A percentile compares a stretch with the other conserved stretches of the same genome.
Evolutionary conservation across 2,329 filamentous ascomycete genomes (phyloP).

Genomic region (Verruconis gallopava): DNA sequence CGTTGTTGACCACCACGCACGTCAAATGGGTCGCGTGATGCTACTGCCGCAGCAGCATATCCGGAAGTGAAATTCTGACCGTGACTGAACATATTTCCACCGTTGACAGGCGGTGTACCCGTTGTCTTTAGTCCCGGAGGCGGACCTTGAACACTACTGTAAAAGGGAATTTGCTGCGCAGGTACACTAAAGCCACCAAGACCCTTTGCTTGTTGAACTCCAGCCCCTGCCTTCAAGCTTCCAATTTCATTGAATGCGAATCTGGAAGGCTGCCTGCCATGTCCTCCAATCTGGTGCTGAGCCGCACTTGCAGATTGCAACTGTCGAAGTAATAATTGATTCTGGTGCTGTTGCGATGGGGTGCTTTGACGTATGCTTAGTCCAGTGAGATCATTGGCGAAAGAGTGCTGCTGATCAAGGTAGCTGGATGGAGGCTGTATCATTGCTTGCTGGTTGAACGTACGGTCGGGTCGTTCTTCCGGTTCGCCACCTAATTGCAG

Average conservation of each 20-base stretch:
- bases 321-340: conserved; percentile 51
- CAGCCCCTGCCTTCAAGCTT: not conserved
- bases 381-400: conserved; percentile 26
- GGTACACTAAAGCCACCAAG: not conserved
- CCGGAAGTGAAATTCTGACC: conserved; percentile 66
- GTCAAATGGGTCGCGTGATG: not conserved
- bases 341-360: conserved; percentile 44
- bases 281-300: conserved; percentile 41
- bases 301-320: conserved; percentile 43
- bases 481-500: conserved; percentile 85
- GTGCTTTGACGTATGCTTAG: conserved; percentile 45
- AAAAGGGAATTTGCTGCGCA: not conserved
- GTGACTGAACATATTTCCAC: conserved; percentile 77
- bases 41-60: not conserved
- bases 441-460: conserved; percentile 47
- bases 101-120: conserved; percentile 74
- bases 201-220: conserved; percentile 2
- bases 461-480: conserved; percentile 56
- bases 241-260: conserved; percentile 78
- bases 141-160: conserved; percentile 66
- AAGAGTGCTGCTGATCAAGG: conserved; percentile 21
- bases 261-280: conserved; percentile 72
- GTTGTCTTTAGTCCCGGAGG: conserved; percentile 92
- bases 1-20: conserved; percentile 31
- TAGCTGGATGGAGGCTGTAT: conserved; percentile 58